Conservation (phyloP, 352 stramenopile genomes). For the Phytophthora sp. region DNA sequence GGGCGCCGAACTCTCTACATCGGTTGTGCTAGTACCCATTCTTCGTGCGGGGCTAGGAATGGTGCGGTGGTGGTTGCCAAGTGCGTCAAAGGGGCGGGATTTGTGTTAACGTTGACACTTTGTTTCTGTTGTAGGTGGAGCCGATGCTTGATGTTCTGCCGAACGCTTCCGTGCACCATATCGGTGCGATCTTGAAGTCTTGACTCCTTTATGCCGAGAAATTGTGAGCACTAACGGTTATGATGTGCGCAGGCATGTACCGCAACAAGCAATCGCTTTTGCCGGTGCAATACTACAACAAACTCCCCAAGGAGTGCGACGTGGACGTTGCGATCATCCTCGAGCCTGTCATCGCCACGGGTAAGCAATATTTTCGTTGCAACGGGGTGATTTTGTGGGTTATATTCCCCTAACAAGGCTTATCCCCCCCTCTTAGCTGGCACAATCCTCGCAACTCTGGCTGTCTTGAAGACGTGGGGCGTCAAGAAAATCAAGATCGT, state of each 20-base stretch:
- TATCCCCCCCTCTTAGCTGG: conserved; percentile 46
- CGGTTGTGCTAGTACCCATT: conserved; percentile 96
- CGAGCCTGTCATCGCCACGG: conserved; percentile 96
- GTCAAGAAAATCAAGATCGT: conserved; percentile 94
- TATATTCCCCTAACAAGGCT: not conserved
- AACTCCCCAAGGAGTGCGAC: conserved; percentile 94
- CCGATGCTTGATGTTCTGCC: conserved; percentile 97
- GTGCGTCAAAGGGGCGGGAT: not conserved
- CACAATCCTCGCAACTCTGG: conserved; percentile 95
- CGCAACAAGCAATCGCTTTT: conserved; percentile 91
- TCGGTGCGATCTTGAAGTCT: conserved; percentile 83
- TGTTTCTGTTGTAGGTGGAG: conserved; percentile 85
- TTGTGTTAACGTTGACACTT: too few relatives aligned
- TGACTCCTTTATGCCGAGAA: conserved; percentile 6
- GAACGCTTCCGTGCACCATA: conserved; percentile 96
- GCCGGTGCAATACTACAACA: conserved; percentile 99
- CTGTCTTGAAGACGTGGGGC: conserved; percentile 96
- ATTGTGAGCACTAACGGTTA: conserved; percentile 1
- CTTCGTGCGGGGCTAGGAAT: conserved; percentile 92
- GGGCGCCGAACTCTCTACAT: conserved; percentile 91
- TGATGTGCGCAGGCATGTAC: conserved; percentile 72
- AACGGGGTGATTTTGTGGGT: not conserved
- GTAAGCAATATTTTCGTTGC: conserved; percentile 29
- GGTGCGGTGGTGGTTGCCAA: conserved; percentile 37
- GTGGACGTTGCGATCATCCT: conserved; percentile 95